Base-by-base conservation (phyloP, 2,329 filamentous ascomycete genomes). In the Ustilaginoidea virens region DNA sequence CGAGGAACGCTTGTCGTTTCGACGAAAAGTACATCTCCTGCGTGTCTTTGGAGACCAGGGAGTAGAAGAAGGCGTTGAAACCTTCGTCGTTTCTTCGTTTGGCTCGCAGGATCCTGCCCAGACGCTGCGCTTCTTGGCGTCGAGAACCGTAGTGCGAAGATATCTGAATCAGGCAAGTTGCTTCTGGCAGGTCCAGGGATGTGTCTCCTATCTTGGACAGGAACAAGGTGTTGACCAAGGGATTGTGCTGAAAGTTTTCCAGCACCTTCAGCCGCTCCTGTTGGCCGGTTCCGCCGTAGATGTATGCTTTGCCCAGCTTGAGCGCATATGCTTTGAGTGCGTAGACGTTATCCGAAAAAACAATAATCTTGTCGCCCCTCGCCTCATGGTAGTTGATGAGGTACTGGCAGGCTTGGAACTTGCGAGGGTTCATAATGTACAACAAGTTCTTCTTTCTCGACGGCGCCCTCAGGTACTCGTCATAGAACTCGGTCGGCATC, bases 41-140 rank as follows among this genome's bases (percentile, higher is more conserved):
- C 0, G 90, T 98, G 48, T 98, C 90, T 51, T 96, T 96, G 5
- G 82, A 92, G 4, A 98, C 90, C 1, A 98, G 68, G 0, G 83
- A 92, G 57, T 98, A 98, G 61, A 98, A 98, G 54, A 96, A 98
- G 0, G 90, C 90, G 48, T 98, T 98, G 55, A 98, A 98, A 6
- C 90, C 90, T 51, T 96, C 90, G 42, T 98, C 90, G 43, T 94
- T 96, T 49, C 90, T 71, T 12, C 90, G 74, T 57, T 98, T 98
- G 10, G 90, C 90, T 55, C 90, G 72, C 3, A 98, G 69, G 43
- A 98, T 96, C 29, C 90, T 78, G 4, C 90, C 90, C 0, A 96
- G 64, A 3, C 90, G 74, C 50, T 96, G 90, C 0, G 90, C 90
- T 58, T 98, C 90, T 53, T 96, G 90, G 58, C 90, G 78, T 41